Conservation (phyloP, 2,329 filamentous ascomycete species). For the Colletotrichum sp. region DNA sequence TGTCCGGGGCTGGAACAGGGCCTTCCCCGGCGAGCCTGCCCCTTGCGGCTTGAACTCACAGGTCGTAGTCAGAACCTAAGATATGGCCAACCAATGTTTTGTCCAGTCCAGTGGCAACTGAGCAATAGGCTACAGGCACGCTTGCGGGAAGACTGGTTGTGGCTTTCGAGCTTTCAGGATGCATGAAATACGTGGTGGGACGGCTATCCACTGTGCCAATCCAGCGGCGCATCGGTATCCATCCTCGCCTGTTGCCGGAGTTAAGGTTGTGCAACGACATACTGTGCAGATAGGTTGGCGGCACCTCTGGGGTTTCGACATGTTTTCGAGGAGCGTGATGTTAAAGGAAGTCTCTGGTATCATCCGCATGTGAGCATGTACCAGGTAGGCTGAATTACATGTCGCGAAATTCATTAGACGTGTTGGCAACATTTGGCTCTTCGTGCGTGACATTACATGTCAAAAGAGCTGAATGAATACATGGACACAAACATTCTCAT, state of each 20-base stretch:
- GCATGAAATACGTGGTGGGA: not conserved
- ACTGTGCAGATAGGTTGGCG: not conserved
- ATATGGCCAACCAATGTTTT: not conserved
- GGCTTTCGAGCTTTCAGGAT: not conserved
- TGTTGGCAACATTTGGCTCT: not conserved
- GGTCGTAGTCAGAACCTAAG: not conserved
- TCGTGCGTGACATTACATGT: not conserved
- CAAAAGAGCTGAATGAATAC: not conserved
- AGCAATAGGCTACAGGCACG: not conserved
- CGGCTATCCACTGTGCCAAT: not conserved
- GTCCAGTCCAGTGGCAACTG: not conserved
- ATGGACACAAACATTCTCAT: not conserved
- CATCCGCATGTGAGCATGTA: not conserved
- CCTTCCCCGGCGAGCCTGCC: not conserved
- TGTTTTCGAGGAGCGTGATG: not conserved
- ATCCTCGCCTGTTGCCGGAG: not conserved
- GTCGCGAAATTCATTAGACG: not conserved
- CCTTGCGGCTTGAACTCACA: not conserved
- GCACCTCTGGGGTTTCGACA: not conserved
- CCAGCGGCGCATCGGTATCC: not conserved
- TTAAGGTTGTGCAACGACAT: not conserved
- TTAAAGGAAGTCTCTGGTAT: not conserved
- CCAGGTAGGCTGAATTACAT: not conserved
- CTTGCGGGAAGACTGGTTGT: not conserved
- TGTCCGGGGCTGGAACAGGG: conserved; percentile 6